Evolutionary conservation across 2,329 filamentous ascomycete species (phyloP), one percentile per base, ranked within the genome.

Genomic region (Aspergillus eucalypticola): DNA sequence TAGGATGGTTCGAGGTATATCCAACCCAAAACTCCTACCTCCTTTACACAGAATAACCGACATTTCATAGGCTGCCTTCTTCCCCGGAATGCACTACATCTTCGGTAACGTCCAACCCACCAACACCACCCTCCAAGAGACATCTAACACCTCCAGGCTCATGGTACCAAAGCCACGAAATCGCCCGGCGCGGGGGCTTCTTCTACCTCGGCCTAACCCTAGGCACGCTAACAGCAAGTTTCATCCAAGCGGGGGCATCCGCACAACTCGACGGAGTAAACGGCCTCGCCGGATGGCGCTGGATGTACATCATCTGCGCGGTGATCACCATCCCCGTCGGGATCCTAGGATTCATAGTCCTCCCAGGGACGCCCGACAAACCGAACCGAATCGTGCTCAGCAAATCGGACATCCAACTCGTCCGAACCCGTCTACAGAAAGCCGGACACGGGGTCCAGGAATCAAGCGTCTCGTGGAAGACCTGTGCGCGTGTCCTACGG

Each of bases 231-330:
- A 85, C 82, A 0, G 81, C 82, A 0, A 82, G 82, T 0, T 71
- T 85, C 13, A 81, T 85, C 54, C 78, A 81, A 63, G 75, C 78
- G 2, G 79, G 76, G 0, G 75, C 79, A 3, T 77, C 76, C 0
- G 64, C 72, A 0, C 68, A 75, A 1, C 71, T 82, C 0, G 73
- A 82, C 38, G 80, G 78, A 1, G 73, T 82, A 3, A 69, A 78
- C 23, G 81, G 81, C 0, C 71, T 83, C 0, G 76, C 76, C 1
- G 82, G 81, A 0, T 83, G 81, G 80, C 71, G 82, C n/a, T 86
- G 83, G 84, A 82, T 86, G 75, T 86, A 84, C 64, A 82, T 84
- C 49, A 82, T 84, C 67, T 78, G 78, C 54, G 75, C 82, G 3
- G 59, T 86, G 5, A 83, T 86, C 59, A 86, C 84, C 1, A 81